A percentile compares a stretch with the other conserved stretches of the same genome.
Evolutionary conservation across 108 stramenopile genomes (phyloP).

Genomic region (Mediolabrus comicus): DNA sequence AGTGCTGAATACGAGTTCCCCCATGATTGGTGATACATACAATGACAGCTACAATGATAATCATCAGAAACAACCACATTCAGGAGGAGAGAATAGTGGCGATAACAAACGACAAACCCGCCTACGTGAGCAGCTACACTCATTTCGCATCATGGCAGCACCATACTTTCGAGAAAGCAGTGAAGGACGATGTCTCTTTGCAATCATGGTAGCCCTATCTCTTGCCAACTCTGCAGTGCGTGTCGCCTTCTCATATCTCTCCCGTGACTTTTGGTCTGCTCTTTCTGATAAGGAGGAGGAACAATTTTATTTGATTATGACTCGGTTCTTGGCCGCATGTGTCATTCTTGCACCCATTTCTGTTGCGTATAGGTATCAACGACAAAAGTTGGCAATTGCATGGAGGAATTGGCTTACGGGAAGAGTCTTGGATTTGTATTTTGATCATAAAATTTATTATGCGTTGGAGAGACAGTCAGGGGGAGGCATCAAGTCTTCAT

Average conservation of each 20-base stretch:
- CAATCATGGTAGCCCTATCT: slow-evolving; percentile 55
- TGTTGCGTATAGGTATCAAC: slow-evolving; percentile 69
- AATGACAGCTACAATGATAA: neutral
- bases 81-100: neutral
- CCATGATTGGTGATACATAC: neutral
- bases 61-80: neutral
- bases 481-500: neutral
- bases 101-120: neutral
- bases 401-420: slow-evolving; percentile 89
- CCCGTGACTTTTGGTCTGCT: slow-evolving; percentile 79
- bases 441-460: slow-evolving; percentile 61
- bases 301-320: slow-evolving; percentile 54
- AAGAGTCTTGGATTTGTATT: slow-evolving; percentile 55
- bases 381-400: slow-evolving; percentile 51
- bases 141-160: slow-evolving; percentile 44
- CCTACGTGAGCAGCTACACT: slow-evolving; percentile 23
- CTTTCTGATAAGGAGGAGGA: slow-evolving; percentile 62
- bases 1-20: neutral
- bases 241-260: slow-evolving; percentile 77
- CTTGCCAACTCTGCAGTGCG: slow-evolving; percentile 69
- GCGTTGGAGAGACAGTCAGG: slow-evolving; percentile 34
- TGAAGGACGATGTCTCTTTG: slow-evolving; percentile 43
- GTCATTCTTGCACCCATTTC: slow-evolving; percentile 66
- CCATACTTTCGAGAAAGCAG: slow-evolving; percentile 53
- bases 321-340: slow-evolving; percentile 53